Evolutionary conservation across 805 yeast species (phyloP).

Genomic region (Cyberlindnera xishuangbannaensis): DNA sequence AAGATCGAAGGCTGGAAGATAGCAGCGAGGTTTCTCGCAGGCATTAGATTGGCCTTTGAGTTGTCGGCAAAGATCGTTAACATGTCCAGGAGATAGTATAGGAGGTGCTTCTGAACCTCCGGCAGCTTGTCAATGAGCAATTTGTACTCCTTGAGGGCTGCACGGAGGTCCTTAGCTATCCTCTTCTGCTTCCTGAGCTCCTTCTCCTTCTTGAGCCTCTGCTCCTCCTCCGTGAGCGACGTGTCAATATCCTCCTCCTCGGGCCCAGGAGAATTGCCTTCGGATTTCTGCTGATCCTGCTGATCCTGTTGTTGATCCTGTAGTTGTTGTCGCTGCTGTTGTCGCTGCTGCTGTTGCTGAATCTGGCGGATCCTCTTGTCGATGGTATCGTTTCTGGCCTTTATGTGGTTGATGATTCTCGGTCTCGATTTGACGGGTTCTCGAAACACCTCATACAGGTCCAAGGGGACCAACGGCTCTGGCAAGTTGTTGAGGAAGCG

Average conservation of each 20-base stretch:
- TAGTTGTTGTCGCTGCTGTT: conserved; percentile 1
- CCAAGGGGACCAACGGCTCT: conserved; percentile 85
- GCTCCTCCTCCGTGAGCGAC: conserved; percentile 21
- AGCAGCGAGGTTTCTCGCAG: conserved; percentile 89
- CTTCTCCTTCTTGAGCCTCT: conserved; percentile 26
- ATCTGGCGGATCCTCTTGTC: conserved; percentile 31
- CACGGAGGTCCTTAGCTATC: conserved; percentile 57
- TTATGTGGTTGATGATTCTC: conserved; percentile 59
- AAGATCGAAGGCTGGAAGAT: conserved; percentile 95
- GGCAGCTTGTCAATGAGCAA: conserved; percentile 64
- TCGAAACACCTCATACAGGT: conserved; percentile 71
- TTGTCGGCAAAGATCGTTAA: conserved; percentile 79
- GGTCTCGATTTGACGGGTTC: conserved; percentile 64
- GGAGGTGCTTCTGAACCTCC: conserved; percentile 68
- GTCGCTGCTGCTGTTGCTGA: conserved; percentile 15
- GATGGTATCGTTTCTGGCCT: conserved; percentile 44
- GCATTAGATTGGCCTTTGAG: conserved; percentile 78
- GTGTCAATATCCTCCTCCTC: conserved; percentile 13
- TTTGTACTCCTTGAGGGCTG: conserved; percentile 69
- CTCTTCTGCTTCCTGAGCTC: conserved; percentile 41
- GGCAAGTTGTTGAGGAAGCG: conserved; percentile 83
- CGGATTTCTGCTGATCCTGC: too few relatives aligned
- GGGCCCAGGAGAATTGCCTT: conserved; percentile 1
- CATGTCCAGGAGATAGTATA: conserved; percentile 82
- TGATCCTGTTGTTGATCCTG: too few relatives aligned